These are phyloP conservation scores for Physcomitrium patens DNA, from an alignment of 225 moss, liverwort and hornwort genomes.

Conservation along the genomic window DNA sequence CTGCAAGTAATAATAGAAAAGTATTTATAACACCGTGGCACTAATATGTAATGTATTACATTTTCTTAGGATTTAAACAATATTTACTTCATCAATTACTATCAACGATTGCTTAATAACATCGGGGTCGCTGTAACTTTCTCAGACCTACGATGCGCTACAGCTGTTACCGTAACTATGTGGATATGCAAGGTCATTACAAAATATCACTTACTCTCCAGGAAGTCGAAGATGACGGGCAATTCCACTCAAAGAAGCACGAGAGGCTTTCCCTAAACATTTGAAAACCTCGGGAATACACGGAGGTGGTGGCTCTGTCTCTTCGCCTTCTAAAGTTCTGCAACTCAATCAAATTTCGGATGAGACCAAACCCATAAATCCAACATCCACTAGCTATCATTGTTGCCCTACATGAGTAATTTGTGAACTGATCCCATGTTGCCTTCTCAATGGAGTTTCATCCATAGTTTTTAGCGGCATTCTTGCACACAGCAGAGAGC, in stretches of 20 bases:
- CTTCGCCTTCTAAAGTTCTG: constrained; percentile 68
- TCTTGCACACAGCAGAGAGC: neutral
- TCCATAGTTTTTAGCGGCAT: neutral
- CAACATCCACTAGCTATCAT: neutral
- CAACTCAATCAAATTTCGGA: constrained; percentile 15
- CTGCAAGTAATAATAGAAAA: too few species aligned
- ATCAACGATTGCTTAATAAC: too few species aligned
- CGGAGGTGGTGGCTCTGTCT: constrained; percentile 86
- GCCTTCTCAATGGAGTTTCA: neutral
- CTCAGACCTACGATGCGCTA: too few species aligned
- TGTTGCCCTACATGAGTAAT: neutral
- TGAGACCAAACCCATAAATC: constrained; percentile 3
- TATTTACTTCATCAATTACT: too few species aligned
- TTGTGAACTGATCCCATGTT: neutral
- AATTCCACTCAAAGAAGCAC: constrained; percentile 89
- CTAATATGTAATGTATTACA: too few species aligned
- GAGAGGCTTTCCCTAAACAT: constrained; percentile 65
- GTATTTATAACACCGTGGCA: too few species aligned
- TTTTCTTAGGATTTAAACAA: too few species aligned
- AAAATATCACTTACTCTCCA: constrained; percentile 71
- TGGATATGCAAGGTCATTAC: too few species aligned
- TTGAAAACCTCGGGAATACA: constrained; percentile 84
- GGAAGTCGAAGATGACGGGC: constrained; percentile 95
- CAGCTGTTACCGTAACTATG: too few species aligned
- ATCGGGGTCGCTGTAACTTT: too few species aligned